A percentile compares a stretch with the other conserved stretches of the same genome.
Evolutionary conservation across 2,329 filamentous ascomycete genomes (phyloP).

Genomic region (Apiospora koreana): DNA sequence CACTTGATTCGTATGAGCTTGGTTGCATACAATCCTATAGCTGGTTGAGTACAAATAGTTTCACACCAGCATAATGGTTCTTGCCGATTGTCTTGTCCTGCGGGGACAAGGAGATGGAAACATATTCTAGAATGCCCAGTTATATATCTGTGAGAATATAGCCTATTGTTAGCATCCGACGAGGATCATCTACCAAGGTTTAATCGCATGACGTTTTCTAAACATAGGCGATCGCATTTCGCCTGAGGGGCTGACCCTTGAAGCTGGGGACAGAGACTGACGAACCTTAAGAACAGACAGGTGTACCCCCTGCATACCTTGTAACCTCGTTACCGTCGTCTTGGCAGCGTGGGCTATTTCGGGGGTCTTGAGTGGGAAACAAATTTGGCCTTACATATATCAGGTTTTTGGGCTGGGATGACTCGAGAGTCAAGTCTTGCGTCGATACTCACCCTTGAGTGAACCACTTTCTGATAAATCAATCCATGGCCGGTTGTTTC

Average conservation of each 20-base stretch:
- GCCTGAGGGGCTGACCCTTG: neutral
- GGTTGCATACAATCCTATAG: neutral
- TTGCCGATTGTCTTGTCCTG: neutral
- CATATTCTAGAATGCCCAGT: too few species aligned
- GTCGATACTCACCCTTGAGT: neutral
- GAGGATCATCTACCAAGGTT: neutral
- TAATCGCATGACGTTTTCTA: neutral
- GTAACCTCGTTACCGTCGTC: neutral
- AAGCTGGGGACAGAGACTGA: neutral
- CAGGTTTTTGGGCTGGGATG: neutral
- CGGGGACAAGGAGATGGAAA: neutral
- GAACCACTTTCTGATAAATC: too few species aligned
- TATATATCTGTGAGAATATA: neutral
- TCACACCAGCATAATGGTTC: neutral
- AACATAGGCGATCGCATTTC: neutral
- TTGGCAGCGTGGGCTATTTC: neutral
- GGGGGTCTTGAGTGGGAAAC: neutral
- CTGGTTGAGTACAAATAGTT: neutral
- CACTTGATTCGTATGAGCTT: neutral
- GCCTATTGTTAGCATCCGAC: neutral
- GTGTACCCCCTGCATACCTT: neutral
- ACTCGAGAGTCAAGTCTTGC: neutral
- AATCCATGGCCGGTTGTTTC: too few species aligned
- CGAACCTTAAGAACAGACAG: neutral
- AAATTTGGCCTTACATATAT: neutral